These are phyloP conservation scores for Sporothrix luriei DNA, from an alignment of 2,329 filamentous ascomycete genomes.

Conservation along the genomic window DNA sequence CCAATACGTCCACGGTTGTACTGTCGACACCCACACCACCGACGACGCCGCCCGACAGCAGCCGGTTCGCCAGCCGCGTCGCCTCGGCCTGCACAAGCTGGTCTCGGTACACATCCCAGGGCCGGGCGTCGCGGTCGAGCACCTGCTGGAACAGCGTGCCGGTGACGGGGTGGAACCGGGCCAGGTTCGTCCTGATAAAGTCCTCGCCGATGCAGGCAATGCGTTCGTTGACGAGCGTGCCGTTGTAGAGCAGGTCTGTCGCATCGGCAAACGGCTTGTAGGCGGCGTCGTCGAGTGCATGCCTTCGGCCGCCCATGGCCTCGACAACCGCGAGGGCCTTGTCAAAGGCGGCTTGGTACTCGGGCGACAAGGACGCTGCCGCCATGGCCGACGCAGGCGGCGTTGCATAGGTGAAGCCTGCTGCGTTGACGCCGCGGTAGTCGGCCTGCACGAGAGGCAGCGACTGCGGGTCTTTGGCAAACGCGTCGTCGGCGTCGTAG, in stretches of 20 bases:
- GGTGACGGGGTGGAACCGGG: conserved; percentile 54
- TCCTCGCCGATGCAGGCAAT: conserved; percentile 46
- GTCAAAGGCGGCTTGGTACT: conserved; percentile 45
- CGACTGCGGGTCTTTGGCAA: conserved; percentile 48
- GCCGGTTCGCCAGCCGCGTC: conserved; percentile 42
- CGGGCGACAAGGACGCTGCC: conserved; percentile 27
- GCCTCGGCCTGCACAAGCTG: conserved; percentile 50
- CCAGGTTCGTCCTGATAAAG: conserved; percentile 44
- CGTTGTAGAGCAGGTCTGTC: conserved; percentile 56
- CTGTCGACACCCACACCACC: background rate
- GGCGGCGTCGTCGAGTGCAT: conserved; percentile 42
- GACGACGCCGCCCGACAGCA: conserved; percentile 17
- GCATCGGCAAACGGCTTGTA: conserved; percentile 53
- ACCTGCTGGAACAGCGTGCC: conserved; percentile 49
- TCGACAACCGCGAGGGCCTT: conserved; percentile 45
- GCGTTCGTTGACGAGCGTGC: conserved; percentile 54
- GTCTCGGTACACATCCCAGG: conserved; percentile 54
- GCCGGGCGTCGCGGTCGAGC: conserved; percentile 44
- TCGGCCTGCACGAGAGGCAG: conserved; percentile 36
- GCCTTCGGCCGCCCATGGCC: conserved; percentile 45
- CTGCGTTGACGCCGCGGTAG: conserved; percentile 35
- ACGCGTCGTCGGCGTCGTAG: conserved; percentile 53
- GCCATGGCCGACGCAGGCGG: conserved; percentile 51
- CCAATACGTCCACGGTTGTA: conserved; percentile 46
- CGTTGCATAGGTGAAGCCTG: conserved; percentile 51